These are phyloP conservation scores for Schwanniomyces etchellsii DNA, from an alignment of 1,139 yeast species.

Conservation along the genomic window DNA sequence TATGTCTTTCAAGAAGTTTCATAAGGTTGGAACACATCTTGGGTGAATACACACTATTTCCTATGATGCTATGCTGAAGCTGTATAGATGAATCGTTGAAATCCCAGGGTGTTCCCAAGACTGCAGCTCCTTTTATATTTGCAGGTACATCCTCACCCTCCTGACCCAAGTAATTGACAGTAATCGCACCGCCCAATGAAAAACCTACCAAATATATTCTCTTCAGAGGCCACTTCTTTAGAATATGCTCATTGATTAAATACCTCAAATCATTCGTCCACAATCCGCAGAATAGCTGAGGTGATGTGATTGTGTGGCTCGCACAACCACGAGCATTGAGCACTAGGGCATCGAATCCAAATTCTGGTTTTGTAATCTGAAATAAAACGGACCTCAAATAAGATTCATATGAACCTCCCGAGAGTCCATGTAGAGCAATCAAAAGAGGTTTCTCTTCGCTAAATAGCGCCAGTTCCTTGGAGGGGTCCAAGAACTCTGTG, in stretches of 20 bases:
- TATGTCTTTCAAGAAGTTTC: slow-evolving; percentile 37
- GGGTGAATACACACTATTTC: slow-evolving; percentile 46
- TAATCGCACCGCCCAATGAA: slow-evolving; percentile 53
- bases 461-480: slow-evolving; percentile 22
- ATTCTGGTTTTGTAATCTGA: slow-evolving; percentile 25
- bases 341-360: slow-evolving; percentile 48
- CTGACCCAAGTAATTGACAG: slow-evolving; percentile 53
- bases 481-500: slow-evolving; percentile 35
- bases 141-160: slow-evolving; percentile 30
- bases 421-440: slow-evolving; percentile 52
- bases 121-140: slow-evolving; percentile 43
- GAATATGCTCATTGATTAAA: slow-evolving; percentile 43
- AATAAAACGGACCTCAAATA: slow-evolving; percentile 44
- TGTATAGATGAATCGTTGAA: slow-evolving; percentile 41
- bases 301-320: slow-evolving; percentile 50
- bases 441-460: slow-evolving; percentile 44
- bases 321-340: slow-evolving; percentile 60
- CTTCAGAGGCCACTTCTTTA: slow-evolving; percentile 44
- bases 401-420: slow-evolving; percentile 60
- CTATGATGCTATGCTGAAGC: slow-evolving; percentile 36
- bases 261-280: slow-evolving; percentile 60
- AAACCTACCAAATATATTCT: slow-evolving; percentile 49
- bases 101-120: slow-evolving; percentile 57
- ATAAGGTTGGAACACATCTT: slow-evolving; percentile 47
- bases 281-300: slow-evolving; percentile 53